These are phyloP conservation scores for Aspergillus ellipticus DNA, from an alignment of 495 filamentous ascomycete genomes.

Conservation along the genomic window DNA sequence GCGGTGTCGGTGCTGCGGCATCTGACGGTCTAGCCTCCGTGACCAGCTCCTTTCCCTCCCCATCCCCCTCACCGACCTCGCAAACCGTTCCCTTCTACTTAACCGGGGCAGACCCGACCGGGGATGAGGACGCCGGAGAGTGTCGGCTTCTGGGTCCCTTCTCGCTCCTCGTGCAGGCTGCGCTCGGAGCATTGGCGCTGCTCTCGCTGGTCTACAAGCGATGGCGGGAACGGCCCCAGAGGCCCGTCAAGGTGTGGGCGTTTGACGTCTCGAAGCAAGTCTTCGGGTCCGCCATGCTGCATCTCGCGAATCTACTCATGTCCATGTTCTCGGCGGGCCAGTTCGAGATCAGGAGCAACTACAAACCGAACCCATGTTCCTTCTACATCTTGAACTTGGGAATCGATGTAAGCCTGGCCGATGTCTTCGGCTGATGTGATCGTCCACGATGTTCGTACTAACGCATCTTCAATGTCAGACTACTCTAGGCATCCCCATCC, in stretches of 20 bases:
- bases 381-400: constrained; percentile 92
- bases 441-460: neutral
- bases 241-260: constrained; percentile 90
- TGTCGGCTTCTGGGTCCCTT: constrained; percentile 82
- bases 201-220: constrained; percentile 88
- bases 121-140: constrained; percentile 55
- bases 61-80: constrained; percentile 13
- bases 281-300: constrained; percentile 85
- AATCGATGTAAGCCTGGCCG: constrained; percentile 83
- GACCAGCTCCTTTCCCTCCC: neutral
- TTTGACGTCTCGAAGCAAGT: constrained; percentile 98
- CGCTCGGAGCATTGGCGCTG: constrained; percentile 79
- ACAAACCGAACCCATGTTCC: constrained; percentile 87
- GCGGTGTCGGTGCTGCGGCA: constrained; percentile 10
- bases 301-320: constrained; percentile 89
- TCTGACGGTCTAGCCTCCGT: constrained; percentile 1
- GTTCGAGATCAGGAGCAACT: constrained; percentile 55
- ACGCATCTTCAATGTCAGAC: constrained; percentile 53
- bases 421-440: neutral
- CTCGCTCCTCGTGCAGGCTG: constrained; percentile 82
- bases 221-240: constrained; percentile 85
- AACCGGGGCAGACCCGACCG: constrained; percentile 14
- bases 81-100: constrained; percentile 11
- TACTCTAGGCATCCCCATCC: constrained; percentile 88
- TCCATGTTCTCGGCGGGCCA: constrained; percentile 88